Evolutionary conservation across 148 eudicot species (phyloP).

Genomic region (Amaranthus hypochondriacus): DNA sequence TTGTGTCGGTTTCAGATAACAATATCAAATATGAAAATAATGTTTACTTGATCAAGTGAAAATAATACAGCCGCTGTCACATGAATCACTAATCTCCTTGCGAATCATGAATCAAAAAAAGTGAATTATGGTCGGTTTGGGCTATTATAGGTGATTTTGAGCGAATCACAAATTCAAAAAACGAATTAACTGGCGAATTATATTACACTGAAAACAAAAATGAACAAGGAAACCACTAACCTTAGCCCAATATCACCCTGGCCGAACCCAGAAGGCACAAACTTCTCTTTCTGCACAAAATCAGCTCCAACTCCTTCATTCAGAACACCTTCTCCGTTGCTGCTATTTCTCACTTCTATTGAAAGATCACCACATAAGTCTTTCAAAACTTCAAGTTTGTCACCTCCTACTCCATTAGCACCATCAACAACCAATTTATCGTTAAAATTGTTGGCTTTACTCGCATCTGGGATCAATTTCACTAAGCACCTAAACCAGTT

Average conservation of each 20-base stretch:
- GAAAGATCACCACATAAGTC: slow-evolving; percentile 39
- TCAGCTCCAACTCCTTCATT: slow-evolving; percentile 98
- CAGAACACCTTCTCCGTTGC: slow-evolving; percentile 64
- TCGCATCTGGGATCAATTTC: slow-evolving; percentile 57
- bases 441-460: slow-evolving; percentile 14
- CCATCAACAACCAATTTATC: slow-evolving; percentile 80
- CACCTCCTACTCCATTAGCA: slow-evolving; percentile 93
- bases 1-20: neutral
- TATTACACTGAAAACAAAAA: neutral
- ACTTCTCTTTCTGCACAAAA: slow-evolving; percentile 95
- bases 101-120: no score
- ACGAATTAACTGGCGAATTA: no score
- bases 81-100: no score
- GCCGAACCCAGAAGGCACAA: slow-evolving; percentile 64
- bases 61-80: neutral
- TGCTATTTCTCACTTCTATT: slow-evolving; percentile 70
- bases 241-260: slow-evolving; percentile 63
- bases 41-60: neutral
- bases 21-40: neutral
- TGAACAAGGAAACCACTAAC: slow-evolving; percentile 36
- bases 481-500: slow-evolving; percentile 61
- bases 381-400: slow-evolving; percentile 63
- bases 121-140: no score
- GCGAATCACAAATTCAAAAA: no score
- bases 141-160: no score